Evolutionary conservation across 352 stramenopile species (phyloP).

Genomic region (Phytophthora nicotianae): DNA sequence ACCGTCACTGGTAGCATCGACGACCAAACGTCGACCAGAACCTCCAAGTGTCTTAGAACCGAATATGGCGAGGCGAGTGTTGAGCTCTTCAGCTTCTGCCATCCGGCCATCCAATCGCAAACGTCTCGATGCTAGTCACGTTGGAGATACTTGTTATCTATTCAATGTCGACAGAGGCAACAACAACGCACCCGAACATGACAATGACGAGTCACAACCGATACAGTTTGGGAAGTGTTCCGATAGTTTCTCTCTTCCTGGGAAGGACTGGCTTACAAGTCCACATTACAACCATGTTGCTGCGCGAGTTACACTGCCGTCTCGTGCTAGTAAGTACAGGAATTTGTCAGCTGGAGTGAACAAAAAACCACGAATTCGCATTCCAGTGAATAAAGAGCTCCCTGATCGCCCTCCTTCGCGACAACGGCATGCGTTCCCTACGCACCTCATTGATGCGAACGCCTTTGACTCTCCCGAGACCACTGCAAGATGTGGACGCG

Average conservation of each 20-base stretch:
- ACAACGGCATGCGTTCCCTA: constrained; percentile 80
- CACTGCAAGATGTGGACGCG: constrained; percentile 14
- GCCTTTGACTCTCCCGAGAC: constrained; percentile 34
- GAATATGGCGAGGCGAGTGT: constrained; percentile 8
- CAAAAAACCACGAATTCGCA: constrained; percentile 23
- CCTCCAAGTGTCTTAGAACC: constrained; percentile 4
- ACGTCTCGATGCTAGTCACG: constrained; percentile 12
- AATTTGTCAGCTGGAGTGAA: constrained; percentile 31
- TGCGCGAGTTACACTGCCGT: constrained; percentile 16
- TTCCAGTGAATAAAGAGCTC: constrained; percentile 12
- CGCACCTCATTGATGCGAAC: constrained; percentile 67
- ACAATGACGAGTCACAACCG: constrained; percentile 1
- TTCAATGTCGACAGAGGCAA: constrained; percentile 1
- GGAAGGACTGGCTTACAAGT: constrained; percentile 16
- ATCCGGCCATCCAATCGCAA: constrained; percentile 49
- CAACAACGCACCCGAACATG: constrained; percentile 23
- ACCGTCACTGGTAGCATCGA: background rate
- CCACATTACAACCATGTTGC: constrained; percentile 9
- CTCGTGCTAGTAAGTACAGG: constrained; percentile 36
- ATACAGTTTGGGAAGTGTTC: background rate
- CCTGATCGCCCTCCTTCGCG: constrained; percentile 67
- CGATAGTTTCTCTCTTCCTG: background rate
- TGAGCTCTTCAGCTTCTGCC: constrained; percentile 57
- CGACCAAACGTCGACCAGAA: constrained; percentile 1
- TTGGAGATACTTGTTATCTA: background rate